A percentile compares a stretch with the other conserved stretches of the same genome.
These are phyloP conservation scores for Nicotiana obtusifolia DNA, from an alignment of 257 asterid genomes.

Conservation along the genomic window DNA sequence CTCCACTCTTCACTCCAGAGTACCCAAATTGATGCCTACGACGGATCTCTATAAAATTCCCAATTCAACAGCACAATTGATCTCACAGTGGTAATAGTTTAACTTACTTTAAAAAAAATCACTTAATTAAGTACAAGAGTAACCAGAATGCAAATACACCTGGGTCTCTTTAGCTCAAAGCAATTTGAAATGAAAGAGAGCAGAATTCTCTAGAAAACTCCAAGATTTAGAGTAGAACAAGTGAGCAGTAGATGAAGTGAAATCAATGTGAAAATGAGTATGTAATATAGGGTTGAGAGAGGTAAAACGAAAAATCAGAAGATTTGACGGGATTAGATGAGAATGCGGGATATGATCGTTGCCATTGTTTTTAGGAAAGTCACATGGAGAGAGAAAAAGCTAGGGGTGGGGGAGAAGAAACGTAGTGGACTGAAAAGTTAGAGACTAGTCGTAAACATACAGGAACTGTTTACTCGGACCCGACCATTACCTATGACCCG, in stretches of 20 bases:
- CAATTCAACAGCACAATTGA: constrained; percentile 16
- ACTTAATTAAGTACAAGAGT: constrained; percentile 1
- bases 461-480: neutral
- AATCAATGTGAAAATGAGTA: constrained; percentile 19
- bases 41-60: constrained; percentile 37
- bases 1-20: constrained; percentile 20
- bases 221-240: constrained; percentile 3
- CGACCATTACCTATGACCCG: neutral
- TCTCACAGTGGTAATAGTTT: neutral
- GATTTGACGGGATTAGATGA: constrained; percentile 3
- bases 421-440: constrained; percentile 42
- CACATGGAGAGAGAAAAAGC: constrained; percentile 27
- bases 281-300: constrained; percentile 17
- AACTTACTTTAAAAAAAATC: neutral
- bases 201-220: neutral
- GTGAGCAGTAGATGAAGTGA: constrained; percentile 1
- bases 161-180: neutral
- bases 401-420: constrained; percentile 20
- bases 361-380: constrained; percentile 27
- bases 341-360: constrained; percentile 15
- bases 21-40: constrained; percentile 22
- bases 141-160: constrained; percentile 3
- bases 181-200: neutral
- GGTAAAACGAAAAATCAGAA: neutral
- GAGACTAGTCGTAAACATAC: constrained; percentile 4